Conservation (phyloP, 306 rosid species). For the Dryas octopetala region DNA sequence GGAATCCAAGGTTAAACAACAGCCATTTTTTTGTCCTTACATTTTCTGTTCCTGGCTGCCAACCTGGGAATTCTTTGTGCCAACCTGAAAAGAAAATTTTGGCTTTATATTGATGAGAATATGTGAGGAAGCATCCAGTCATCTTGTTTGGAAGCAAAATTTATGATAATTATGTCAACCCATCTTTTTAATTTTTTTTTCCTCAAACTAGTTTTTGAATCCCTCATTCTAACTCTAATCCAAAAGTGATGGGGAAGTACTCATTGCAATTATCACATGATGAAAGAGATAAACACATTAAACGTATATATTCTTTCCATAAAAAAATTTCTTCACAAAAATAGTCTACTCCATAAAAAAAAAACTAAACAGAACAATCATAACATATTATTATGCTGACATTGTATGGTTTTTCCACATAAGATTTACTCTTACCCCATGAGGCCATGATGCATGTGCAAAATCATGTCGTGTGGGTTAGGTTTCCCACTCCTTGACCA, state of each 20-base stretch:
- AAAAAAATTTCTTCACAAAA: too few relatives aligned
- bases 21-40: not conserved
- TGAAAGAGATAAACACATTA: not conserved
- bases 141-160: too few relatives aligned
- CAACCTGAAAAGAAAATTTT: not conserved
- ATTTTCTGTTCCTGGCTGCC: too few relatives aligned
- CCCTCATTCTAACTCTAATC: not conserved
- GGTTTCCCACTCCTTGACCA: conserved; percentile 36
- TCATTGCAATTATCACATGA: too few relatives aligned
- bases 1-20: not conserved
- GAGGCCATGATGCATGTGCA: conserved; percentile 11
- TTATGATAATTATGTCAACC: not conserved
- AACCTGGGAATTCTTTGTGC: too few relatives aligned
- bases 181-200: not conserved
- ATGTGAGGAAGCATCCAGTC: not conserved
- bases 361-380: too few relatives aligned
- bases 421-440: too few relatives aligned
- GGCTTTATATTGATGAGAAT: not conserved
- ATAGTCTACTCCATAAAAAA: not conserved
- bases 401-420: too few relatives aligned
- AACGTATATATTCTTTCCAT: too few relatives aligned
- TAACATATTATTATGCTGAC: too few relatives aligned
- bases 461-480: conserved; percentile 26
- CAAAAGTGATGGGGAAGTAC: not conserved
- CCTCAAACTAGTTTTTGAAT: not conserved